Evolutionary conservation across 2,329 filamentous ascomycete genomes (phyloP).

Genomic region (Fusarium sulawesiense): DNA sequence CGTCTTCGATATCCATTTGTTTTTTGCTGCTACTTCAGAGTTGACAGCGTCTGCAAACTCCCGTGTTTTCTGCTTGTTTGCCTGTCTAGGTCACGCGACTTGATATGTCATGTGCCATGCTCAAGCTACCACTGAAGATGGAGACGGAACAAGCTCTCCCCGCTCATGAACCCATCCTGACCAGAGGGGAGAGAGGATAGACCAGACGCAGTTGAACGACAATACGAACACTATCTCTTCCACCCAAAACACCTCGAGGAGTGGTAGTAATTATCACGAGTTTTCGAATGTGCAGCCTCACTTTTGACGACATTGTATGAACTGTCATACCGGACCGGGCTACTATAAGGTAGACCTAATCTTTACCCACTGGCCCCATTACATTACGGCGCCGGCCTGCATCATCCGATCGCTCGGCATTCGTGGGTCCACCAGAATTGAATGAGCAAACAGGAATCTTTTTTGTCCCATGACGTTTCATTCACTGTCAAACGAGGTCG

Average conservation of each 20-base stretch:
- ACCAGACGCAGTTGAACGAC: not conserved
- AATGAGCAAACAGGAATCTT: slow-evolving; percentile 40
- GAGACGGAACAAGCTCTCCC: slow-evolving; percentile 34
- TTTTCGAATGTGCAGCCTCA: not conserved
- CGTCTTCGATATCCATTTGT: not conserved
- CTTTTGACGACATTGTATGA: not conserved
- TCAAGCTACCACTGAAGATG: slow-evolving; percentile 28
- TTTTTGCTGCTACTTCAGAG: not conserved
- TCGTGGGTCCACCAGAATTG: slow-evolving; percentile 45
- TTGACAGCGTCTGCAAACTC: slow-evolving; percentile 14
- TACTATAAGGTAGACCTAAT: slow-evolving; percentile 7
- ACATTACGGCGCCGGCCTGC: slow-evolving; percentile 42
- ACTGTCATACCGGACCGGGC: not conserved
- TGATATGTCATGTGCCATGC: slow-evolving; percentile 36
- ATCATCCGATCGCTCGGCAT: slow-evolving; percentile 45
- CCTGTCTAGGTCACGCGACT: slow-evolving; percentile 35
- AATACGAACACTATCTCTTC: not conserved
- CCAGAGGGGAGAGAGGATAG: slow-evolving; percentile 6
- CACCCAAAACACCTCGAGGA: not conserved
- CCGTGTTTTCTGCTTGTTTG: slow-evolving; percentile 6
- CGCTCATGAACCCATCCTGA: slow-evolving; percentile 33
- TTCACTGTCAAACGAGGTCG: slow-evolving; percentile 33
- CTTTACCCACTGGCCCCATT: slow-evolving; percentile 33
- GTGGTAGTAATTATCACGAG: not conserved
- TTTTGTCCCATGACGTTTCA: slow-evolving; percentile 42